Base-by-base conservation (phyloP, 805 yeast genomes). In the Kazachstania kunashirensis region DNA sequence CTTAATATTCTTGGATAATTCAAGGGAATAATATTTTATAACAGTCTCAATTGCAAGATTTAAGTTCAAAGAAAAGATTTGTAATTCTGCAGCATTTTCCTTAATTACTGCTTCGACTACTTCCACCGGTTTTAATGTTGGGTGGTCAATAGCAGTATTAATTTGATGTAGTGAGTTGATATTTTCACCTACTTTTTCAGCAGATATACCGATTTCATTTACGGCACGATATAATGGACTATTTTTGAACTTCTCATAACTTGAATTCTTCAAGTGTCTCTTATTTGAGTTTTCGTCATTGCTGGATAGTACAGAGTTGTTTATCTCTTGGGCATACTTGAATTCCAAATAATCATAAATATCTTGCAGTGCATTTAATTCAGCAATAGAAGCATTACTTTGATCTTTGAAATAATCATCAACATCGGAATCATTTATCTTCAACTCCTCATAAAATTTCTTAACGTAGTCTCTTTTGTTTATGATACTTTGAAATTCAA, bases 401-500 rank as follows among this genome's bases (percentile, higher is more conserved):
- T 85, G 77, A 13, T 65, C 57, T 18, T 58, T 67, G 33, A 81
- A 67, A 40, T 71, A 73, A 36, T 75, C 80, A 24, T 69, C 71
- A 35, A 70, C 67, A 15, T 75, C 61, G 18, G 71, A 65, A 54
- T 84, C 94, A 34, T 70, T 70, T 9, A 71, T 55, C n/a, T 65
- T 63, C 40, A 85, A 57, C 12, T 71, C 60, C 16, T 70, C 63
- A 32, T 73, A 71, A 37, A 83, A 65, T 36, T 70, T 71, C 41
- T 70, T 70, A 18, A 83, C 75, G 33, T 75, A 70, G 34, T 69
- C 67, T 53, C 79, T 74, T 63, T 85, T 88, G 43, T 81, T 84
- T 40, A 81, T 66, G 21, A 89, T 63, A 13, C 94, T 79, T 56
- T 86, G 96, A 57, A 77, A 92, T 47, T 85, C 96, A 45, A 86